Evolutionary conservation across 192 early-diverging fungal species (phyloP), one percentile per base, ranked within the genome.

Genomic region (Coemansia sp.): DNA sequence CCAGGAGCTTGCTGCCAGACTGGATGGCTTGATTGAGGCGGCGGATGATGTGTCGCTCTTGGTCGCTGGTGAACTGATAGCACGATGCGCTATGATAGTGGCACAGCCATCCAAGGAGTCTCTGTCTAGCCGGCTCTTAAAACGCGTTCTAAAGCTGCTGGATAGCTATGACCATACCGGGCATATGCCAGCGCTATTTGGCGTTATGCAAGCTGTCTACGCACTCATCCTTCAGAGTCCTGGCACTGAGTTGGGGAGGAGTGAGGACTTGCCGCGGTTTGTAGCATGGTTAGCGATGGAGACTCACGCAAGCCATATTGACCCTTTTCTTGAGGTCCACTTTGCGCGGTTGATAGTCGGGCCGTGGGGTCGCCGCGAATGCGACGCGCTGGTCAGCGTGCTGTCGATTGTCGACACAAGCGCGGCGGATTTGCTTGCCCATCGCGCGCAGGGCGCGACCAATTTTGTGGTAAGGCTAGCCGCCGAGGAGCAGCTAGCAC

Each of bases 201-300:
- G 61, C 20, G 70, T 62, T 1, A 53, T 81, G 40, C 73, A 56
- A 20, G 51, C 60, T 6, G 46, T 72, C 6, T 26, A 56, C 28
- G 20, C 24, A 31, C 59, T 80, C 24, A 21, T 74, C 3, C 31
- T 24, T 1, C 45, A 43, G 35, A 3, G 40, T 2, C 65, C 70
- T 11, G 21, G 50, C 38, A 18, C 11, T 1, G 42, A 39, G 2
- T 23, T 63, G 35, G 53, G 23, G 13, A 45, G 11, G 1, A 70
- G 76, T 24, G 70, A 82, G 39, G 74, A 82, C n/a, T 38, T 82
- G 55, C 60, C 74, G 8, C 70, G 67, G 18, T 76, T 82, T 62
- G 71, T 82, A 28, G 79, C 64, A n/a, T 76, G 71, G 74, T 34
- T 82, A 8, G 60, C 62, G 10, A 53, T 53, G 20, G 79, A 82